A percentile compares a stretch with the other conserved stretches of the same genome.
Conservation (phyloP, 352 stramenopile genomes). For the Pythium sukuiense region DNA sequence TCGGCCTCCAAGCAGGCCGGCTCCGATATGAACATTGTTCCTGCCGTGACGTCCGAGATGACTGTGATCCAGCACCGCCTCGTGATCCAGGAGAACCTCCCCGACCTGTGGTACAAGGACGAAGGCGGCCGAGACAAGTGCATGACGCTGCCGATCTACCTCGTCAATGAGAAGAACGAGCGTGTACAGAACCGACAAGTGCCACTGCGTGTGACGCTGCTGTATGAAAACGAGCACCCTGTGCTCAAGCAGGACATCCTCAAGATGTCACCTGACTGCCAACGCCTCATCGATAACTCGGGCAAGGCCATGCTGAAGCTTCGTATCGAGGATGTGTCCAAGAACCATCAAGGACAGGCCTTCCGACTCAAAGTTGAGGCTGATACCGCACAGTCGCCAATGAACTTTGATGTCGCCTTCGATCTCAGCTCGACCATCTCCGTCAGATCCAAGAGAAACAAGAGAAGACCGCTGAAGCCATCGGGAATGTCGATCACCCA, state of each 20-base stretch:
- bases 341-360: constrained; percentile 96
- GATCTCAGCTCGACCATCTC: constrained; percentile 91
- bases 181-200: constrained; percentile 74
- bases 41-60: constrained; percentile 75
- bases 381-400: constrained; percentile 85
- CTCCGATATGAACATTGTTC: constrained; percentile 56
- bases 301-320: constrained; percentile 87
- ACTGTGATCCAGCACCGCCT: constrained; percentile 84
- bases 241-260: constrained; percentile 96
- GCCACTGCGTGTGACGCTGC: constrained; percentile 74
- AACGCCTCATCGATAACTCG: constrained; percentile 82
- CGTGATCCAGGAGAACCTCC: constrained; percentile 80
- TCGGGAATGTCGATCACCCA: constrained; percentile 55
- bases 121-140: constrained; percentile 85
- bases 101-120: constrained; percentile 88
- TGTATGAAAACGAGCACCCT: constrained; percentile 87
- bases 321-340: constrained; percentile 95
- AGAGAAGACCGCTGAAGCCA: constrained; percentile 69
- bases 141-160: constrained; percentile 76
- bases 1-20: constrained; percentile 52
- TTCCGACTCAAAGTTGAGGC: constrained; percentile 92
- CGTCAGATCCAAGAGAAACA: constrained; percentile 95
- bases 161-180: constrained; percentile 82
- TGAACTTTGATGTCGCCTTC: constrained; percentile 90
- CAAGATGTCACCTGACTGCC: constrained; percentile 86